These are phyloP conservation scores for Cyberlindnera lachancei DNA, from an alignment of 805 yeast genomes.

Conservation along the genomic window DNA sequence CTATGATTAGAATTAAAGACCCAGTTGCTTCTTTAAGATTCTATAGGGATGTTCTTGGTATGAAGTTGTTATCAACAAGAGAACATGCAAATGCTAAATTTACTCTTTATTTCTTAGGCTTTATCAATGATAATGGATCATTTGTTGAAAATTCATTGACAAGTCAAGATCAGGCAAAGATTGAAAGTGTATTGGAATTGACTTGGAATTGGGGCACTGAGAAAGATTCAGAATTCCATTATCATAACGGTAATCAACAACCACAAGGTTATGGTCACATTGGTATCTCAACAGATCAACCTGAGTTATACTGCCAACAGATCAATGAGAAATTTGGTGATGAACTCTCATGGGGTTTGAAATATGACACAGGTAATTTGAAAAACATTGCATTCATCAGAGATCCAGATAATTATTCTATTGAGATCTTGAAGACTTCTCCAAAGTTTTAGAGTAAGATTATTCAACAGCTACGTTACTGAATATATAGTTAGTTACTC, in stretches of 20 bases:
- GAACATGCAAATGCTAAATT: slow-evolving; percentile 68
- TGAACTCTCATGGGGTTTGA: slow-evolving; percentile 50
- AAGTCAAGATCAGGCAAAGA: slow-evolving; percentile 27
- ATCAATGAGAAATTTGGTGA: slow-evolving; percentile 39
- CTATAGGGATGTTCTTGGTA: slow-evolving; percentile 73
- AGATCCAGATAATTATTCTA: slow-evolving; percentile 88
- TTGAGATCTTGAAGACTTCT: slow-evolving; percentile 56
- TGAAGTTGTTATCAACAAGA: slow-evolving; percentile 55
- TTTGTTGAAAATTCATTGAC: slow-evolving; percentile 35
- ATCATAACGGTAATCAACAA: slow-evolving; percentile 76
- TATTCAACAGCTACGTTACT: too few relatives aligned
- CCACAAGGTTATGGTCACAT: slow-evolving; percentile 86
- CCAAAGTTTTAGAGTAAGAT: slow-evolving; percentile 9
- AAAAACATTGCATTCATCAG: slow-evolving; percentile 61
- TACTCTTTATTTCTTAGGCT: slow-evolving; percentile 81
- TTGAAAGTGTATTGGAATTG: slow-evolving; percentile 76
- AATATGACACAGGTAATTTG: slow-evolving; percentile 48
- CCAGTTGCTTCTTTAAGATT: slow-evolving; percentile 68
- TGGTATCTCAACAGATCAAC: slow-evolving; percentile 61
- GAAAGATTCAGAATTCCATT: slow-evolving; percentile 59
- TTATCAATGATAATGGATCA: slow-evolving; percentile 39
- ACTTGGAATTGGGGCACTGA: slow-evolving; percentile 98
- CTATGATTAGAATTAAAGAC: slow-evolving; percentile 91
- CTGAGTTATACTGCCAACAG: slow-evolving; percentile 47
- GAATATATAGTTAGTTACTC: too few relatives aligned